These are phyloP conservation scores for Dispira simplex DNA, from an alignment of 192 early-diverging fungal species.

Conservation along the genomic window DNA sequence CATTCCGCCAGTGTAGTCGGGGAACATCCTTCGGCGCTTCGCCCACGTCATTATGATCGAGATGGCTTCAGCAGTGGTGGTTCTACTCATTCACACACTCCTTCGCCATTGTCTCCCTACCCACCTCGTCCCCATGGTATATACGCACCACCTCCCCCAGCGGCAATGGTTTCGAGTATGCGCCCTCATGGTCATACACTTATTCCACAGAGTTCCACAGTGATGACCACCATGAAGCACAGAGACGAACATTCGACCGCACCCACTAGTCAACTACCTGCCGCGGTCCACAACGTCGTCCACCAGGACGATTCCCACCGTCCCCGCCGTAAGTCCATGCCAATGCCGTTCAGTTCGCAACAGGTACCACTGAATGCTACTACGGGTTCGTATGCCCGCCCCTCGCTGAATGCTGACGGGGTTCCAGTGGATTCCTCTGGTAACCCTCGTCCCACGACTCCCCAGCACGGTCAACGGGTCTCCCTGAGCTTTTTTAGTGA, in stretches of 20 bases:
- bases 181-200: too few species aligned
- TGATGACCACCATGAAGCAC: not conserved
- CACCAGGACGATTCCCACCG: not conserved
- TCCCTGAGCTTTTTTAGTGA: conserved; percentile 4
- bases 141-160: not conserved
- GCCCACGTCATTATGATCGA: not conserved
- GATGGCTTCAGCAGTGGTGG: too few species aligned
- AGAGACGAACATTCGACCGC: not conserved
- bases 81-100: too few species aligned
- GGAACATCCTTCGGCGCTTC: not conserved
- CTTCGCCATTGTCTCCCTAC: not conserved
- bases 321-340: conserved; percentile 9
- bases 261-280: not conserved
- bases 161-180: too few species aligned
- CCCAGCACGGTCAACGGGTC: not conserved
- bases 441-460: not conserved
- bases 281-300: not conserved
- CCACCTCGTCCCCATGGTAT: not conserved
- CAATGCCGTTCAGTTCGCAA: not conserved
- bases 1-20: conserved; percentile 11
- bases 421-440: not conserved
- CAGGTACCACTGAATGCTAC: not conserved
- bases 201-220: too few species aligned
- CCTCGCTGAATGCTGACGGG: too few species aligned
- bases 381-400: not conserved